Evolutionary conservation across 176 grass and related monocot species (phyloP).

Genomic region (Lolium multiflorum): DNA sequence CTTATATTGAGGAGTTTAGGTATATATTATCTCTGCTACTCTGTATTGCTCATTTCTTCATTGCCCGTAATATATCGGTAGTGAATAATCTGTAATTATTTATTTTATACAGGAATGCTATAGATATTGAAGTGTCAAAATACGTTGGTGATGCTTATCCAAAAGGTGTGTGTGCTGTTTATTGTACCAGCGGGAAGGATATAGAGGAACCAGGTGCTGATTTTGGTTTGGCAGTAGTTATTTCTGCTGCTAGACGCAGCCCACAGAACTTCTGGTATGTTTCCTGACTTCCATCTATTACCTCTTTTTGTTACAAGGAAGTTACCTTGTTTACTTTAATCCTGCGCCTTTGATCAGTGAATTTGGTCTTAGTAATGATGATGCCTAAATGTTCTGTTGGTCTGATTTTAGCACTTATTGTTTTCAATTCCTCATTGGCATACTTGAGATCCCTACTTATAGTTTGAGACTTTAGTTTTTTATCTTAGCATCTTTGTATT

Average conservation of each 20-base stretch:
- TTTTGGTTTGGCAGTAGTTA: slow-evolving; percentile 79
- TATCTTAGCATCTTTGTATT: slow-evolving; percentile 28
- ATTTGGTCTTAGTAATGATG: slow-evolving; percentile 8
- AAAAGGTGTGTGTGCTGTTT: slow-evolving; percentile 83
- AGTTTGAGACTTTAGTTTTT: slow-evolving; percentile 16
- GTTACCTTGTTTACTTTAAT: slow-evolving; percentile 25
- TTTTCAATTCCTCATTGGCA: background rate
- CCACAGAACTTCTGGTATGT: slow-evolving; percentile 95
- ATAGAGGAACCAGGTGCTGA: slow-evolving; percentile 82
- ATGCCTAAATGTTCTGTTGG: background rate
- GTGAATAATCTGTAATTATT: slow-evolving; percentile 24
- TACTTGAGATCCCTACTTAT: background rate
- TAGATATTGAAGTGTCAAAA: slow-evolving; percentile 89
- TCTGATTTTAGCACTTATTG: slow-evolving; percentile 4
- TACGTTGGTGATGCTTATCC: slow-evolving; percentile 88
- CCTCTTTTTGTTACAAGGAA: slow-evolving; percentile 1
- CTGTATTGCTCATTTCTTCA: slow-evolving; percentile 26
- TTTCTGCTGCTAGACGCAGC: slow-evolving; percentile 82
- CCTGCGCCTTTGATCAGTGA: background rate
- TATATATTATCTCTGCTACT: slow-evolving; percentile 50
- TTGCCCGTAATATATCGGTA: slow-evolving; percentile 33
- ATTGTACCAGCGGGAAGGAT: slow-evolving; percentile 87
- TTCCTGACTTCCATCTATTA: slow-evolving; percentile 15
- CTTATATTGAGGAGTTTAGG: slow-evolving; percentile 96
- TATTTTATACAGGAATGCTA: slow-evolving; percentile 59